These are phyloP conservation scores for Garcia nutans DNA, from an alignment of 345 rosid genomes.

Conservation along the genomic window DNA sequence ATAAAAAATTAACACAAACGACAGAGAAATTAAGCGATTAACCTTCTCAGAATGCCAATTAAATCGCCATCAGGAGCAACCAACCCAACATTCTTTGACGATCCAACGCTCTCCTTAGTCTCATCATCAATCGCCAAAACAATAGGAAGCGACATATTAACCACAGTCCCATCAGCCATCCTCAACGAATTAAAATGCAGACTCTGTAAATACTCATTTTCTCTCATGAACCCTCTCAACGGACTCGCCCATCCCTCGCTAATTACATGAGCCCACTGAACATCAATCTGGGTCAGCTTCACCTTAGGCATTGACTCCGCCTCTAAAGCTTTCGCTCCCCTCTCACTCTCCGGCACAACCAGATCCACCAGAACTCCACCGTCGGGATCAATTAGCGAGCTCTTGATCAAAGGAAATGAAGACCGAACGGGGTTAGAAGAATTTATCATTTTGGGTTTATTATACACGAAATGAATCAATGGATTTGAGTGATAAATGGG, in stretches of 20 bases:
- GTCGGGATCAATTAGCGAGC: constrained; percentile 90
- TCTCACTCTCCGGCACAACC: constrained; percentile 58
- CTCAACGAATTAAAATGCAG: constrained; percentile 77
- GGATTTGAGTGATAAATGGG: constrained; percentile 44
- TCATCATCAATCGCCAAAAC: constrained; percentile 86
- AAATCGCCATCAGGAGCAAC: constrained; percentile 57
- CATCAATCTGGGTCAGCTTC: constrained; percentile 62
- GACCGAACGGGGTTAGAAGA: constrained; percentile 13
- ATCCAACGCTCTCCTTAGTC: constrained; percentile 67
- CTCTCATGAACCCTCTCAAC: constrained; percentile 90
- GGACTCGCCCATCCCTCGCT: constrained; percentile 99
- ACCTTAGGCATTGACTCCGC: constrained; percentile 68
- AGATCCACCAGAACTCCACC: constrained; percentile 77
- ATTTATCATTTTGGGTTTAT: constrained; percentile 25
- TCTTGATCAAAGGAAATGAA: constrained; percentile 24
- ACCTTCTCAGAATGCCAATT: constrained; percentile 79
- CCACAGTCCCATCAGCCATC: constrained; percentile 54
- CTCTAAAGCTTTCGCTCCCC: constrained; percentile 48
- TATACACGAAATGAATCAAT: constrained; percentile 20
- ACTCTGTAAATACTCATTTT: constrained; percentile 82
- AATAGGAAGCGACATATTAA: constrained; percentile 95
- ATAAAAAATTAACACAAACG: background rate
- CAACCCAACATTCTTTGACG: constrained; percentile 52
- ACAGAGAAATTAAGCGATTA: background rate
- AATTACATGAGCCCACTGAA: constrained; percentile 95